These are phyloP conservation scores for Mortierella antarctica DNA, from an alignment of 192 early-diverging fungal species.

Conservation along the genomic window DNA sequence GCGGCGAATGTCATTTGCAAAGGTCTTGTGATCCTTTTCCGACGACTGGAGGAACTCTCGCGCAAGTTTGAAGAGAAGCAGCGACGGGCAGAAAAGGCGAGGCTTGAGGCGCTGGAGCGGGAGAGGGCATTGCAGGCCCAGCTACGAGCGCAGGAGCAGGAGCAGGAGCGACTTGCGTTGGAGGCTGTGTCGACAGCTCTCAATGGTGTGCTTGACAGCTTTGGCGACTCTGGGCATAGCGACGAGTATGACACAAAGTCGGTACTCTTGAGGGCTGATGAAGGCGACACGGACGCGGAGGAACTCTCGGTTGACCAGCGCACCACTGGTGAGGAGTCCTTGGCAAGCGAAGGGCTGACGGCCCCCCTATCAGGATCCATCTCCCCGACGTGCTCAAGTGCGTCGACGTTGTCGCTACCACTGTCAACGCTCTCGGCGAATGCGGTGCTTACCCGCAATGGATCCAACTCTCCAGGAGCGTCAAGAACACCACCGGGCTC, in stretches of 20 bases:
- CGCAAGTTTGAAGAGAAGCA: constrained; percentile 49
- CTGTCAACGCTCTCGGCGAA: constrained; percentile 21
- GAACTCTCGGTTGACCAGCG: constrained; percentile 25
- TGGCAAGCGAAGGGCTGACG: constrained; percentile 4
- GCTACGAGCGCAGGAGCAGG: constrained; percentile 22
- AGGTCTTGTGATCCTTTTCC: constrained; percentile 44
- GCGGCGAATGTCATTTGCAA: constrained; percentile 48
- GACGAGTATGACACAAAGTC: constrained; percentile 49
- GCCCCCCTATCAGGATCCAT: constrained; percentile 15
- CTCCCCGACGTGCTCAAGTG: constrained; percentile 30
- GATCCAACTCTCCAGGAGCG: neutral
- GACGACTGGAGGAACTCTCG: constrained; percentile 44
- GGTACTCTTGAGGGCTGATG: constrained; percentile 34
- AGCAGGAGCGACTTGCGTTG: constrained; percentile 36
- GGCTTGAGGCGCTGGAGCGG: constrained; percentile 9
- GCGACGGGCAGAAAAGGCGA: constrained; percentile 21
- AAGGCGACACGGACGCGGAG: constrained; percentile 48
- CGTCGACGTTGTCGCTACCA: constrained; percentile 36
- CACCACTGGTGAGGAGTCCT: constrained; percentile 7
- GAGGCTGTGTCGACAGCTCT: constrained; percentile 43
- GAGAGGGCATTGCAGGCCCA: constrained; percentile 14
- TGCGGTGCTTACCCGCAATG: neutral
- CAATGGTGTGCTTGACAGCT: constrained; percentile 29
- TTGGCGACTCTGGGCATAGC: constrained; percentile 19
- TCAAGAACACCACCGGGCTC: neutral